Conservation (phyloP, 768 basidiomycete genomes). For the Auriculariales sp. region DNA sequence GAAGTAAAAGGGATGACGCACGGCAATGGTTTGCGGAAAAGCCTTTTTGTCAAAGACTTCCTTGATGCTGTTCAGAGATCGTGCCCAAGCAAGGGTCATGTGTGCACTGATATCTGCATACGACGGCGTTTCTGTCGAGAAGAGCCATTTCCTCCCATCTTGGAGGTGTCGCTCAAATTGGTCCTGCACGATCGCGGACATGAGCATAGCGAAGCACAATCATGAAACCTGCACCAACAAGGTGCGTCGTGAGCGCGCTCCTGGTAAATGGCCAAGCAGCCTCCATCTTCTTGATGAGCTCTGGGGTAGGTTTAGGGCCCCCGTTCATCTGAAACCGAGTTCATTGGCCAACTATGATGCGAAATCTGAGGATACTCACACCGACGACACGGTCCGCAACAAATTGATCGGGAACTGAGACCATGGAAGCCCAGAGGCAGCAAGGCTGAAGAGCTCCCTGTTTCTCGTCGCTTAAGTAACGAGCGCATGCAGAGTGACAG, state of each 20-base stretch:
- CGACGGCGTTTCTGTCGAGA: conserved; percentile 36
- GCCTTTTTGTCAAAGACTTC: conserved; percentile 22
- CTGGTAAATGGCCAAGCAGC: conserved; percentile 18
- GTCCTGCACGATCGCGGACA: conserved; percentile 14
- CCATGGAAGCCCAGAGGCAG: conserved; percentile 30
- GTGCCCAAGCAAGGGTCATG: conserved; percentile 32
- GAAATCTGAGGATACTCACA: neutral
- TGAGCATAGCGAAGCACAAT: conserved; percentile 20
- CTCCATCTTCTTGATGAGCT: conserved; percentile 17
- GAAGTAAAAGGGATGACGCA: conserved; percentile 12
- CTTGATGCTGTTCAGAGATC: conserved; percentile 19
- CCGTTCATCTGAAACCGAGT: conserved; percentile 12
- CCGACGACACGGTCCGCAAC: conserved; percentile 27
- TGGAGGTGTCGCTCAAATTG: conserved; percentile 28
- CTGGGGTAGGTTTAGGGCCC: conserved; percentile 18
- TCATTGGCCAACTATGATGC: neutral
- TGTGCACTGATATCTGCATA: conserved; percentile 39
- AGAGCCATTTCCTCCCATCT: conserved; percentile 42
- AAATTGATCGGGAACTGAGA: conserved; percentile 29
- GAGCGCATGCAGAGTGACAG: too few species aligned
- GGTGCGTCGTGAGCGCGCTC: conserved; percentile 29
- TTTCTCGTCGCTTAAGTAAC: too few species aligned
- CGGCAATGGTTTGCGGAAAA: conserved; percentile 28
- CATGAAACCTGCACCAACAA: conserved; percentile 21
- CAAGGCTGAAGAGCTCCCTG: conserved; percentile 26